Conservation (phyloP, 306 rosid genomes). For the Cercis canadensis region DNA sequence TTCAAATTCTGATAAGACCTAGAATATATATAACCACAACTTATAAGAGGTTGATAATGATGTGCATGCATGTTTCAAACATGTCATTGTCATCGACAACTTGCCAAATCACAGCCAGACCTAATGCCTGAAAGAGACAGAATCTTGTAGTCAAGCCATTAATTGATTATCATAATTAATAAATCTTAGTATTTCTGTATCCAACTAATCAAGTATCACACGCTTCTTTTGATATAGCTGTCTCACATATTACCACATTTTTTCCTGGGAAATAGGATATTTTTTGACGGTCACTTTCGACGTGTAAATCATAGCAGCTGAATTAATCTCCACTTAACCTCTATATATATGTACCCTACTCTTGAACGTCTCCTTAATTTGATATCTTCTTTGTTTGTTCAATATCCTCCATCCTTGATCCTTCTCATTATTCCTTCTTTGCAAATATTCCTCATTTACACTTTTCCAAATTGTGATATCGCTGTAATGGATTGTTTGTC, state of each 20-base stretch:
- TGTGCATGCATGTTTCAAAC: slow-evolving; percentile 21
- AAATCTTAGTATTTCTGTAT: not conserved
- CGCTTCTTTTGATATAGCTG: slow-evolving; percentile 32
- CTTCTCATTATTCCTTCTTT: no score
- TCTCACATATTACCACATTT: no score
- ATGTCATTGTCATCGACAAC: slow-evolving; percentile 51
- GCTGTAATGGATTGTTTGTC: slow-evolving; percentile 46
- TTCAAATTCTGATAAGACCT: no score
- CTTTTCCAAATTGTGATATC: no score
- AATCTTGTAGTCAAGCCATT: not conserved
- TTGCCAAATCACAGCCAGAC: slow-evolving; percentile 7
- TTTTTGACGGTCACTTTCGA: slow-evolving; percentile 1
- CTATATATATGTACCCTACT: slow-evolving; percentile 35
- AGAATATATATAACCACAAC: no score
- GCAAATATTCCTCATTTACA: no score
- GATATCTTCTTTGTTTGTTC: no score
- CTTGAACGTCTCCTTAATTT: not conserved
- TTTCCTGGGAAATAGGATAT: no score
- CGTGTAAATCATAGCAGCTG: slow-evolving; percentile 39
- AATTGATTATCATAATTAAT: not conserved
- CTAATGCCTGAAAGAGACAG: not conserved
- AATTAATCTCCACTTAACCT: slow-evolving; percentile 18
- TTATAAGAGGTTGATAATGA: not conserved
- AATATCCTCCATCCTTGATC: no score
- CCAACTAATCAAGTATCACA: slow-evolving; percentile 51